Evolutionary conservation across 2,329 filamentous ascomycete species (phyloP), one percentile per base, ranked within the genome.

Genomic region (Claviceps pusilla): DNA sequence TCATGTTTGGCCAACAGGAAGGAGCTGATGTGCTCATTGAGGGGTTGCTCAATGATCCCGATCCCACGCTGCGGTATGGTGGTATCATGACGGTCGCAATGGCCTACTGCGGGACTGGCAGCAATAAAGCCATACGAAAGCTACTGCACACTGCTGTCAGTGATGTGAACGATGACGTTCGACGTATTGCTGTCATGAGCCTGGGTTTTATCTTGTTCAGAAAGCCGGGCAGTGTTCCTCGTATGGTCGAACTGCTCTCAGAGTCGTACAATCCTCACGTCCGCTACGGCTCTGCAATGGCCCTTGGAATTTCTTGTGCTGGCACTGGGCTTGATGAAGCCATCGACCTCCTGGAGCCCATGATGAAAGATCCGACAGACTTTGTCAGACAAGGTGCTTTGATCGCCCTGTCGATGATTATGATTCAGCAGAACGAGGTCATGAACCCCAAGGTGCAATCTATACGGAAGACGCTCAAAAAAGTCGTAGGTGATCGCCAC

Each of bases 231-330:
- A 95, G 89, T 63, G 93, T 98, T 16, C 94, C 94, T 53, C 87
- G 94, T 59, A 98, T 98, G 90, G 93, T 98, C 45, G 94, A 98
- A 73, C 82, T 98, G 51, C 82, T 98, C 24, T 93, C 93, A 5
- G 94, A 98, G 69, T 97, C 91, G 0, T 98, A 98, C 76, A 98
- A 98, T 72, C 93, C 93, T 24, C 93, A 98, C 66, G 93, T 98
- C 49, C 85, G 93, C 55, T 98, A 98, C 64, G 93, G 93, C 65
- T 95, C 93, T 24, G 93, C 93, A 53, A 96, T 98, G 89, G 94
- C 94, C 47, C 80, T 98, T 12, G 93, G 93, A 71, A 98, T 98
- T 64, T 95, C 94, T 31, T 98, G 94, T 64, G 93, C 93, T 31
- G 93, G 93, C 50, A 98, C 93, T 52, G 93, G 93, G 14, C 77